Base-by-base conservation (phyloP, 305 asterid genomes). In the Stenogyne calaminthoides region DNA sequence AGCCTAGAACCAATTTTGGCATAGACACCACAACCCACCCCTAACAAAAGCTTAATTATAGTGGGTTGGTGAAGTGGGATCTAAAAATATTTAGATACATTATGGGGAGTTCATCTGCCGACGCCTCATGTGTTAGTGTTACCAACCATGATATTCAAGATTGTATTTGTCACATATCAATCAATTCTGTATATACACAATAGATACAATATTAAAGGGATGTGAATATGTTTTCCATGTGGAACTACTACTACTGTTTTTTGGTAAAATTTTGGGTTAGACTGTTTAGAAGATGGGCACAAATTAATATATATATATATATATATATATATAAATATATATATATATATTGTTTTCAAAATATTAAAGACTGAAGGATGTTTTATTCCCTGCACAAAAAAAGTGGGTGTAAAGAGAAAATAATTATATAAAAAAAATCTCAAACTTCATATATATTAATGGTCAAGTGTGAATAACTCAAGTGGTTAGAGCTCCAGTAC, bases 1-100 rank as follows among this genome's bases (percentile, higher is more conserved):
- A 25, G 29, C 3, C 3, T 25, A 25, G 2, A 25, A 25, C 29
- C 29, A 25, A 25, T 25, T 2, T 25, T 25, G 29, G 29, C 29
- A 25, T 64, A 69, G 76, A 25, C 29, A 25, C 1, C 25, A 22
- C 25, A 22, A 22, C 25, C 25, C 1, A 1, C 1, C 25, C 25
- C 25, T 2, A 1, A 2, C 1, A 22, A 25, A 25, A 2, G 3
- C n/a, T n/a, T n/a, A n/a, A n/a, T 25, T 25, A 25, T 64, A 69
- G 76, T 69, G 80, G 80, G 76, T 69, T 69, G 67, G 67, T 69
- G 61, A 42, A 76, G 58, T 70, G 64, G 32, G 20, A 14, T 14
- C 0, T 47, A 49, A 0, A 62, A 20, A 62, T 62, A 34, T 0
- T 5, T 32, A 32, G 7, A n/a, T 32, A 32, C 7, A 32, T 32